phyloP scores from a whole-genome alignment of 2,329 filamentous ascomycete genomes.

The Seiridium unicorne region DNA sequence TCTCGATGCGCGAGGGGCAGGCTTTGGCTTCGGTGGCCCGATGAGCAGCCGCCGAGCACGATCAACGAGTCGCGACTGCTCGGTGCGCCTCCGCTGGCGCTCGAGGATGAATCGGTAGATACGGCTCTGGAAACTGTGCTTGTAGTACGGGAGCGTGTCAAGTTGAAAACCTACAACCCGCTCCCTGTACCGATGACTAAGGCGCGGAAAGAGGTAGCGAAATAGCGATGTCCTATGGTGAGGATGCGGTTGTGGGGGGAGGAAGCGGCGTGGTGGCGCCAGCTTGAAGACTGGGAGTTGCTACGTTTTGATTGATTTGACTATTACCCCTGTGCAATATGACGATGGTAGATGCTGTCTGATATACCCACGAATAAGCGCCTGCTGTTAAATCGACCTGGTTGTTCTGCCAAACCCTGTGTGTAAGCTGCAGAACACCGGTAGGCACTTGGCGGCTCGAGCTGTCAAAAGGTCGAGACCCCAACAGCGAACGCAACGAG shows the following conservation, averaged over 20 bases:
- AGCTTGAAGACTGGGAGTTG: conserved; percentile 30
- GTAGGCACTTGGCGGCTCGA: too few relatives aligned
- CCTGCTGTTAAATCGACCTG: too few relatives aligned
- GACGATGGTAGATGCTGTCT: neutral
- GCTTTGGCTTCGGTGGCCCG: conserved; percentile 26
- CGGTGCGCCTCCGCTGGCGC: conserved; percentile 55
- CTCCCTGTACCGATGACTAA: conserved; percentile 62
- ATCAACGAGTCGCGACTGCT: conserved; percentile 46
- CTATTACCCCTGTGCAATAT: neutral
- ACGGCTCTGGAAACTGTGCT: conserved; percentile 69
- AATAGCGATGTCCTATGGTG: conserved; percentile 51
- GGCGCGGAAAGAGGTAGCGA: conserved; percentile 66
- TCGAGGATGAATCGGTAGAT: conserved; percentile 74
- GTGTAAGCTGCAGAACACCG: too few relatives aligned
- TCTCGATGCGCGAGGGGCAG: neutral
- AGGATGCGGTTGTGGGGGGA: conserved; percentile 33
- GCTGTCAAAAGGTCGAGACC: too few relatives aligned
- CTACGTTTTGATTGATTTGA: neutral
- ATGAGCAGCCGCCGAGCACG: conserved; percentile 46
- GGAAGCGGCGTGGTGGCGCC: conserved; percentile 41
- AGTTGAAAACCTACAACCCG: conserved; percentile 69
- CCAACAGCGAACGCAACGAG: too few relatives aligned
- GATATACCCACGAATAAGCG: neutral
- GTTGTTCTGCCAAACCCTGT: too few relatives aligned
- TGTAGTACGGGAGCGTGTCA: conserved; percentile 70